phyloP scores from a whole-genome alignment of 371 early-diverging fungal genomes.

The Mucor velutinosus region DNA sequence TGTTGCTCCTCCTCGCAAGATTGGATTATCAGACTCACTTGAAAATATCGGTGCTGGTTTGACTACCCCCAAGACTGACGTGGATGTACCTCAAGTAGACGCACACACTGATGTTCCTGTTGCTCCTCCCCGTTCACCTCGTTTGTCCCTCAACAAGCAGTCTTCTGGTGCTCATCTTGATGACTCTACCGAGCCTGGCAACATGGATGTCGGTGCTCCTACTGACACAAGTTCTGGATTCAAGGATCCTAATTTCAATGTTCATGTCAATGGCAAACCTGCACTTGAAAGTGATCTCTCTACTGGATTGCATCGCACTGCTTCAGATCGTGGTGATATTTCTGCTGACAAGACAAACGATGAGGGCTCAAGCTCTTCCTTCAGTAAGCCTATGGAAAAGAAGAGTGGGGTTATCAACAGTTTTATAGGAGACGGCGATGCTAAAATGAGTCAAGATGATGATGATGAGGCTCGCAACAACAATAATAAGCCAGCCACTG shows the following conservation, averaged over 20 bases:
- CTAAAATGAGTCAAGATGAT: neutral
- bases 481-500: neutral
- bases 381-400: neutral
- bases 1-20: neutral
- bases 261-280: neutral
- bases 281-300: neutral
- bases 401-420: neutral
- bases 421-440: neutral
- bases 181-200: neutral
- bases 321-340: neutral
- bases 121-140: neutral
- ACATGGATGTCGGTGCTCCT: neutral
- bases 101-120: neutral
- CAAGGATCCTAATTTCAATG: neutral
- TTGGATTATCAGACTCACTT: neutral
- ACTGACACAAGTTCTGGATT: neutral
- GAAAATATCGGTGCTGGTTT: neutral
- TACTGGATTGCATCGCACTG: neutral
- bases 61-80: neutral
- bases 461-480: neutral
- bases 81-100: neutral
- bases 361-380: neutral
- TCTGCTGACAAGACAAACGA: neutral
- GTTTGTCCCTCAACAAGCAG: neutral
- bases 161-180: neutral